These are phyloP conservation scores for Theobroma cacao DNA, from an alignment of 345 rosid species.

Conservation along the genomic window DNA sequence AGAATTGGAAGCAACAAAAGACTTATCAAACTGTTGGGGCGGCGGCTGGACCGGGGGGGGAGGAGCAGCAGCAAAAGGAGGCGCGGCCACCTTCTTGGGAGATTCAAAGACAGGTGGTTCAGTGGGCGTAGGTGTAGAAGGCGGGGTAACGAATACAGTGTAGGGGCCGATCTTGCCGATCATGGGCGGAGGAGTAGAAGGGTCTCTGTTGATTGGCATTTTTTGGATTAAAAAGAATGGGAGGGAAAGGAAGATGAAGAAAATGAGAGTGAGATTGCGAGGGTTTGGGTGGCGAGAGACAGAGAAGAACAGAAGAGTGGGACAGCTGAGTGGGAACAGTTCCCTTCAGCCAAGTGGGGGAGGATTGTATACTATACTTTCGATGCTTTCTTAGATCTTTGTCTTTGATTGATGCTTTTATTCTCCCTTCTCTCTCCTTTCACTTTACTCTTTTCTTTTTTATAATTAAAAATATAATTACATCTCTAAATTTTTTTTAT, in stretches of 20 bases:
- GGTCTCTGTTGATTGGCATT: constrained; percentile 80
- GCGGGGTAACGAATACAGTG: constrained; percentile 97
- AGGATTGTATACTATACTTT: too few relatives aligned
- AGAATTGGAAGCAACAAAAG: constrained; percentile 29
- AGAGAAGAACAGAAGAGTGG: not conserved
- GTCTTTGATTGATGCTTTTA: too few relatives aligned
- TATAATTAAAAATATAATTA: too few relatives aligned
- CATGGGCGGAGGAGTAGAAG: constrained; percentile 74
- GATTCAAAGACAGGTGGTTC: constrained; percentile 39
- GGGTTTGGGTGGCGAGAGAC: not conserved
- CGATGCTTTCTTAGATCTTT: too few relatives aligned
- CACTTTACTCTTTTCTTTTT: too few relatives aligned
- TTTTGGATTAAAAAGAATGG: not conserved
- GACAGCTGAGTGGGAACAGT: not conserved
- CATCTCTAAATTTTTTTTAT: not conserved
- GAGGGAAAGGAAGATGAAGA: not conserved
- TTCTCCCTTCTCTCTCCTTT: too few relatives aligned
- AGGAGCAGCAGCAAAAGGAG: not conserved
- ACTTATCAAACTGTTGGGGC: constrained; percentile 56
- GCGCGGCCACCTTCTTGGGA: constrained; percentile 34
- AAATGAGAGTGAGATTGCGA: not conserved
- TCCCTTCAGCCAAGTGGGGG: too few relatives aligned
- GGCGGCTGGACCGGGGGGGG: constrained; percentile 64
- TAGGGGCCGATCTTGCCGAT: constrained; percentile 99
- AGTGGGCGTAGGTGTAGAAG: constrained; percentile 77